Evolutionary conservation across 257 asterid species (phyloP).

Genomic region (Leptodermis oblonga): DNA sequence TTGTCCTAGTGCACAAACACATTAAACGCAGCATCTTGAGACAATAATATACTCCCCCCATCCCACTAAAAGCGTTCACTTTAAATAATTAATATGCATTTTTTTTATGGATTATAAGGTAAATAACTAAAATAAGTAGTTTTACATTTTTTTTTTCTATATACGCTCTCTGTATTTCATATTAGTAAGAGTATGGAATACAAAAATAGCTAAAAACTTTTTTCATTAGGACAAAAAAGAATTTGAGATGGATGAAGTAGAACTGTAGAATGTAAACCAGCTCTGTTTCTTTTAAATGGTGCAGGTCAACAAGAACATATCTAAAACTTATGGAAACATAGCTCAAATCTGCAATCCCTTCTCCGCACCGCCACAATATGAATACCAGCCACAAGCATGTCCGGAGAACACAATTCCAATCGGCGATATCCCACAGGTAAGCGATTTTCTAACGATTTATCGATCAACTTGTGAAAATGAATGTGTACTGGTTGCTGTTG

Average conservation of each 20-base stretch:
- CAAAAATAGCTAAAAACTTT: too few relatives aligned
- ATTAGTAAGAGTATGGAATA: too few relatives aligned
- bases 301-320: conserved; percentile 71
- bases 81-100: too few relatives aligned
- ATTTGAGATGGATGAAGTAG: neutral
- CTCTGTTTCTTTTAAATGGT: neutral
- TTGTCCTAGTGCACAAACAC: neutral
- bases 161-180: too few relatives aligned
- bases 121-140: too few relatives aligned
- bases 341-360: conserved; percentile 87
- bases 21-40: neutral
- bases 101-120: too few relatives aligned
- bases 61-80: too few relatives aligned
- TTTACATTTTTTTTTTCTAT: too few relatives aligned
- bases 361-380: conserved; percentile 61
- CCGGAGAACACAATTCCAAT: conserved; percentile 43
- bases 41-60: too few relatives aligned
- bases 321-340: conserved; percentile 45
- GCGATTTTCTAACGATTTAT: conserved; percentile 1
- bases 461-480: neutral
- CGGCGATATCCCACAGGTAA: conserved; percentile 61
- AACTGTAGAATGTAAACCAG: neutral
- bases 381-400: conserved; percentile 54
- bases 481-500: neutral
- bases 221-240: too few relatives aligned